These are phyloP conservation scores for Oenanthe sinensis DNA, from an alignment of 129 eudicot genomes.

Conservation along the genomic window DNA sequence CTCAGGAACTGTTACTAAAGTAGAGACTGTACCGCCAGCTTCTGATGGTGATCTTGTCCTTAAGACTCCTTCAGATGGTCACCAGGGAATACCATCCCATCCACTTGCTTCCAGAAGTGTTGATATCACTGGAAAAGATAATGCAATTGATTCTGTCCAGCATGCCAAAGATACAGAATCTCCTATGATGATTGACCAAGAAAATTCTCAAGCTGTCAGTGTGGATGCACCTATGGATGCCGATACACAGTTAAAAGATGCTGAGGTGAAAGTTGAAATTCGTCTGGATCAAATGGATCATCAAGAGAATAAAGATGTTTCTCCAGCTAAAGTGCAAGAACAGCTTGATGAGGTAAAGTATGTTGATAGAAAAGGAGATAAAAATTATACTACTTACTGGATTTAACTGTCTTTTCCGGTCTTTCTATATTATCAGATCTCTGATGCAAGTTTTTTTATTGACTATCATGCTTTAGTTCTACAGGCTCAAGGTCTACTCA, in stretches of 20 bases:
- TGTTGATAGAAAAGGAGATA: conserved; percentile 11
- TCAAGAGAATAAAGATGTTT: conserved; percentile 36
- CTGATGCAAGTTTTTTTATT: conserved; percentile 19
- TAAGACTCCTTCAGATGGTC: conserved; percentile 28
- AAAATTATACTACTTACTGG: background rate
- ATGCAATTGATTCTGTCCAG: conserved; percentile 38
- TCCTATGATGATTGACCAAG: conserved; percentile 24
- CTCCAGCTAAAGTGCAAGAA: conserved; percentile 55
- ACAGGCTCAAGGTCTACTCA: conserved; percentile 97
- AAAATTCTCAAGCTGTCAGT: conserved; percentile 33
- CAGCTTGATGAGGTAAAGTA: conserved; percentile 87
- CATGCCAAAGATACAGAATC: conserved; percentile 34
- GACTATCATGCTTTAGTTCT: conserved; percentile 20
- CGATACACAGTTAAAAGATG: conserved; percentile 26
- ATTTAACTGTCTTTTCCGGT: conserved; percentile 7
- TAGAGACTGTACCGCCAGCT: conserved; percentile 27
- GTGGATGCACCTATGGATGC: conserved; percentile 32
- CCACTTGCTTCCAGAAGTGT: conserved; percentile 20
- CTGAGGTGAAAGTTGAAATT: conserved; percentile 31
- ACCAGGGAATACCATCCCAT: conserved; percentile 26
- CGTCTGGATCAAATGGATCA: conserved; percentile 28
- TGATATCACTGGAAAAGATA: conserved; percentile 31
- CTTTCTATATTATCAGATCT: conserved; percentile 13
- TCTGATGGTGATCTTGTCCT: conserved; percentile 28
- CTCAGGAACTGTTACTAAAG: conserved; percentile 22